These are phyloP conservation scores for Salix udensis DNA, from an alignment of 345 rosid genomes.

Conservation along the genomic window DNA sequence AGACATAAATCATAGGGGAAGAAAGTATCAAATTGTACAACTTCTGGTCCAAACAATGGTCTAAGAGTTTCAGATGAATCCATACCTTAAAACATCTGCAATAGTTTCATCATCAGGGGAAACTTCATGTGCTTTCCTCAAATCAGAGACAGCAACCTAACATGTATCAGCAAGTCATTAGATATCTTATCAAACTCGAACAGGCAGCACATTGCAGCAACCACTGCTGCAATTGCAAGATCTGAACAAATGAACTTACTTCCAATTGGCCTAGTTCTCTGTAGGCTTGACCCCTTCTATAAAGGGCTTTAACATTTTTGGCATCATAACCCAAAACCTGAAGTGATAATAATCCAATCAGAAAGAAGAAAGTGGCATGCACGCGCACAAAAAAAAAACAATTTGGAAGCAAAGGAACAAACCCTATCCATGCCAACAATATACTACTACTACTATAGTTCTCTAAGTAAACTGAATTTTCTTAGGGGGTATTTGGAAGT, in stretches of 20 bases:
- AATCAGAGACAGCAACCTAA: conserved; percentile 81
- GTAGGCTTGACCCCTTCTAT: conserved; percentile 96
- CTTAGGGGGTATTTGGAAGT: too few species aligned
- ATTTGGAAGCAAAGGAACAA: background rate
- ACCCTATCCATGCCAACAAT: background rate
- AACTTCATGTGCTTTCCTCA: conserved; percentile 72
- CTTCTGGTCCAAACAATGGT: background rate
- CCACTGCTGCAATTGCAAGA: conserved; percentile 7
- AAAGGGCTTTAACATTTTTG: conserved; percentile 83
- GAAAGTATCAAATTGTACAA: conserved; percentile 3
- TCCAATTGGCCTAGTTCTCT: conserved; percentile 64
- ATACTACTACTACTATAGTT: background rate
- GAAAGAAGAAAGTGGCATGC: background rate
- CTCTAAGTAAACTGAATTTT: background rate
- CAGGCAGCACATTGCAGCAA: conserved; percentile 8
- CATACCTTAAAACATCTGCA: conserved; percentile 71
- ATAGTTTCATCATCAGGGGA: conserved; percentile 89
- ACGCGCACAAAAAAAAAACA: background rate
- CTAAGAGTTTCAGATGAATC: conserved; percentile 7
- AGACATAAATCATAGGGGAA: background rate
- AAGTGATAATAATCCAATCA: conserved; percentile 18
- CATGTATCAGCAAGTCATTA: conserved; percentile 11
- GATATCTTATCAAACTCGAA: conserved; percentile 4
- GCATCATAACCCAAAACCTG: conserved; percentile 81
- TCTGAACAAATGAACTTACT: conserved; percentile 49